These are phyloP conservation scores for Aspergillus brunneoviolaceus DNA, from an alignment of 2,329 filamentous ascomycete species.

Conservation along the genomic window DNA sequence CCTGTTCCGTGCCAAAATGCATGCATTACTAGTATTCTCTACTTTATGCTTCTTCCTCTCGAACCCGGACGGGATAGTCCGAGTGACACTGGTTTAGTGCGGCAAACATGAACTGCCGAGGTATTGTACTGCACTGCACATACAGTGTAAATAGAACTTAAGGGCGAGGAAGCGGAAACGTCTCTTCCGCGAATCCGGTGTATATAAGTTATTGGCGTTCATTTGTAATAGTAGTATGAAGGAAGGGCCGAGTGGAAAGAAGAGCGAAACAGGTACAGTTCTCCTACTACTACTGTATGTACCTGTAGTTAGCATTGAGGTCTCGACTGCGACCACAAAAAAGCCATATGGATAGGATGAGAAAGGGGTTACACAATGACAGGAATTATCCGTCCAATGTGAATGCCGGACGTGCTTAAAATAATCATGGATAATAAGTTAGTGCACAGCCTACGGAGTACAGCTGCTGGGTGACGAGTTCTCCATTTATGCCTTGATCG, in stretches of 20 bases:
- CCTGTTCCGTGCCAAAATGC: not conserved
- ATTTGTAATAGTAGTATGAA: too few relatives aligned
- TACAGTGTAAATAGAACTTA: not conserved
- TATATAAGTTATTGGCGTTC: too few relatives aligned
- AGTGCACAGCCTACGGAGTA: too few relatives aligned
- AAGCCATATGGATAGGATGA: not conserved
- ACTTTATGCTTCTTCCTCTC: not conserved
- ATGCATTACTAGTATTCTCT: not conserved
- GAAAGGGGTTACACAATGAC: not conserved
- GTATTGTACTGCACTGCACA: not conserved
- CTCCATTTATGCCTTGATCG: slow-evolving; percentile 4
- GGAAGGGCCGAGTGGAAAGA: too few relatives aligned
- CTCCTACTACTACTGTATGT: too few relatives aligned
- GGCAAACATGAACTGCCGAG: not conserved
- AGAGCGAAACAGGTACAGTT: too few relatives aligned
- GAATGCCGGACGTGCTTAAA: slow-evolving; percentile 17
- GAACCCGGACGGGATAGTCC: not conserved
- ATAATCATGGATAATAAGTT: not conserved
- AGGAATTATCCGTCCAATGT: slow-evolving; percentile 5
- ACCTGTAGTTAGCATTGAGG: not conserved
- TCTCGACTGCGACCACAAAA: not conserved
- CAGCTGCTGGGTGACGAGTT: slow-evolving; percentile 7
- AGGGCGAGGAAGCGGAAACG: not conserved
- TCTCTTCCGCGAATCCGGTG: not conserved
- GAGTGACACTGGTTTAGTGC: too few relatives aligned